A percentile compares a stretch with the other conserved stretches of the same genome.
Evolutionary conservation across 78 protist species (phyloP).

Genomic region (Dictyostelium intermedium): DNA sequence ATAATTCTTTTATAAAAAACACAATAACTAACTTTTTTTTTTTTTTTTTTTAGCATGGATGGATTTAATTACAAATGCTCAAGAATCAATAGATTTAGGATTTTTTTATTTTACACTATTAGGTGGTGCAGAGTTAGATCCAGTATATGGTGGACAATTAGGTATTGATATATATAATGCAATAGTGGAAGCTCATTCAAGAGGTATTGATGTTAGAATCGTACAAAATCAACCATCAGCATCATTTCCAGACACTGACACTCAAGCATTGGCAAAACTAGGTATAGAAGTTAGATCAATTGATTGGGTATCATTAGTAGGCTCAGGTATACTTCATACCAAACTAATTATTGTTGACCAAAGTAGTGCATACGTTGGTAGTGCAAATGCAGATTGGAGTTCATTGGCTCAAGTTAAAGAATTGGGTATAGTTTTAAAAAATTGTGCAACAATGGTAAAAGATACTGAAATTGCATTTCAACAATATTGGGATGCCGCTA

Average conservation of each 20-base stretch:
- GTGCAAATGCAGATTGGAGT: constrained; percentile 89
- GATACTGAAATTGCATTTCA: constrained; percentile 83
- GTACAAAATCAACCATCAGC: constrained; percentile 69
- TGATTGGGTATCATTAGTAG: constrained; percentile 38
- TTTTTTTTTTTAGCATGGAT: constrained; percentile 37
- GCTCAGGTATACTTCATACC: constrained; percentile 75
- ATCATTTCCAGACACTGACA: constrained; percentile 37
- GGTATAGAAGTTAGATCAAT: constrained; percentile 66
- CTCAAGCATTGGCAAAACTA: constrained; percentile 29
- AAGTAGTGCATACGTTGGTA: constrained; percentile 58
- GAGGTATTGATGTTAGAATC: constrained; percentile 71
- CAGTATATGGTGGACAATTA: constrained; percentile 58
- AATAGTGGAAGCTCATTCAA: constrained; percentile 10
- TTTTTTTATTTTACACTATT: constrained; percentile 69
- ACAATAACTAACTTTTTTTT: too few species aligned
- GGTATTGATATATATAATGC: constrained; percentile 66
- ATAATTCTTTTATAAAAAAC: not conserved
- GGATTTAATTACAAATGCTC: constrained; percentile 62
- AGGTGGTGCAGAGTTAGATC: constrained; percentile 4
- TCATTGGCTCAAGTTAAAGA: constrained; percentile 93
- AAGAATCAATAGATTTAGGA: constrained; percentile 72
- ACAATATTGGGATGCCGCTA: constrained; percentile 74
- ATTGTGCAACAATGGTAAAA: constrained; percentile 73
- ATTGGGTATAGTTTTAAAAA: constrained; percentile 83
- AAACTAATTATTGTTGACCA: constrained; percentile 61